Conservation (phyloP, 2,329 filamentous ascomycete genomes). For the Trichophyton rubrum region DNA sequence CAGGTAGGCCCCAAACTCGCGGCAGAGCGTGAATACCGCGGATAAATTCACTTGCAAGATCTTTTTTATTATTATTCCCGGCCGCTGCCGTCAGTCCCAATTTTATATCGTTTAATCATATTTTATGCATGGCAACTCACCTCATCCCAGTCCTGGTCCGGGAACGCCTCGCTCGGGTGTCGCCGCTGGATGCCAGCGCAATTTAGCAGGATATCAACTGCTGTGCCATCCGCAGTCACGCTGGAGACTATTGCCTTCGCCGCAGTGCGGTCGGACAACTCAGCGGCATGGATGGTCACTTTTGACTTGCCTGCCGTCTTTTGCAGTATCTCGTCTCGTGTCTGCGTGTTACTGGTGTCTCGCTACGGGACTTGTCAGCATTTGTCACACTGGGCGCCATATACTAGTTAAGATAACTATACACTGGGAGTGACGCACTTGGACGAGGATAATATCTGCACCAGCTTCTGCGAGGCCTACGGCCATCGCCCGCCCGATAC, state of each 20-base stretch:
- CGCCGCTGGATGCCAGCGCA: slow-evolving; percentile 77
- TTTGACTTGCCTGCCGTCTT: slow-evolving; percentile 25
- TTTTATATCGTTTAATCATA: not conserved
- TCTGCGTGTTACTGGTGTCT: slow-evolving; percentile 38
- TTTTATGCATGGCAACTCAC: slow-evolving; percentile 23
- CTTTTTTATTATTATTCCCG: not conserved
- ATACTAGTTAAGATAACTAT: not conserved
- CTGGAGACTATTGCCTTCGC: slow-evolving; percentile 31
- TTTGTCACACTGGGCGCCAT: not conserved
- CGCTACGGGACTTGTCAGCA: slow-evolving; percentile 28
- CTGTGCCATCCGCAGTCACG: slow-evolving; percentile 32
- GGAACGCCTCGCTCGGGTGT: slow-evolving; percentile 63
- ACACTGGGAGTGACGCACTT: slow-evolving; percentile 17
- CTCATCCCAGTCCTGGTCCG: slow-evolving; percentile 62
- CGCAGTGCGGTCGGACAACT: slow-evolving; percentile 31
- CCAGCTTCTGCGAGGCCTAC: slow-evolving; percentile 37
- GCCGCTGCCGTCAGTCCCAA: not conserved
- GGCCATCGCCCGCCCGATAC: slow-evolving; percentile 37
- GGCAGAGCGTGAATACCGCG: slow-evolving; percentile 64
- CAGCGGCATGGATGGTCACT: slow-evolving; percentile 32
- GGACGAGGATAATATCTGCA: slow-evolving; percentile 34
- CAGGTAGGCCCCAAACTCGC: slow-evolving; percentile 70
- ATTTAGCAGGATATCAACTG: slow-evolving; percentile 69
- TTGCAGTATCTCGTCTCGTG: slow-evolving; percentile 31
- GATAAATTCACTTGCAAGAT: slow-evolving; percentile 80